phyloP scores from a whole-genome alignment of 176 grass and related monocot species.

The Phragmites australis region DNA sequence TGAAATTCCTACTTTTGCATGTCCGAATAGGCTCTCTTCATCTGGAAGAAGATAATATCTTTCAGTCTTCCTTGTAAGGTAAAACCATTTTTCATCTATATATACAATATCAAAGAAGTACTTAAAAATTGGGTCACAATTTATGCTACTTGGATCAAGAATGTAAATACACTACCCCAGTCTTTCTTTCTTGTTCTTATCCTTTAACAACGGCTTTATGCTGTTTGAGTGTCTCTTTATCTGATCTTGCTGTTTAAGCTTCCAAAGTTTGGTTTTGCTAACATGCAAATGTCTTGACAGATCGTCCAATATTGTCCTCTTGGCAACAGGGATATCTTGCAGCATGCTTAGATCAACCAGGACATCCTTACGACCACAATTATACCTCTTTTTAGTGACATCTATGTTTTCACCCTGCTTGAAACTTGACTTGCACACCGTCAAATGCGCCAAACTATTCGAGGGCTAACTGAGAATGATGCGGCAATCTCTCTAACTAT shows the following conservation, averaged over 20 bases:
- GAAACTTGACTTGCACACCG: background rate
- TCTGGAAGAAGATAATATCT: background rate
- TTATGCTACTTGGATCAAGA: background rate
- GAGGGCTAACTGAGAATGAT: background rate
- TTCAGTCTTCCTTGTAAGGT: background rate
- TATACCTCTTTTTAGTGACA: background rate
- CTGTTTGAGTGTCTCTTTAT: background rate
- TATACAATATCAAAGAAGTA: background rate
- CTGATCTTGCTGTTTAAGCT: background rate
- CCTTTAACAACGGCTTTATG: background rate
- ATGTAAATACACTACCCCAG: background rate
- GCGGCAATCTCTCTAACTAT: background rate
- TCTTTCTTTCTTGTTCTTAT: background rate
- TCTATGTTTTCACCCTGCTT: background rate
- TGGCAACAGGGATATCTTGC: background rate
- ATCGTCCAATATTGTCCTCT: background rate
- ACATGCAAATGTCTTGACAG: background rate
- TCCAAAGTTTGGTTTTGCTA: background rate
- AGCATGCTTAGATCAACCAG: background rate
- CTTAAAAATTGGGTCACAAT: background rate
- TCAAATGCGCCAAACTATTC: background rate
- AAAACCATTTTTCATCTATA: background rate
- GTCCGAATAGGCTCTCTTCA: no score
- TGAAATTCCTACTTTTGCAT: no score
- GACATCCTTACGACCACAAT: background rate